Evolutionary conservation across 1,284 basidiomycete genomes (phyloP), one percentile per base, ranked within the genome.

Genomic region (Ceratorhiza oryzae-sativae): DNA sequence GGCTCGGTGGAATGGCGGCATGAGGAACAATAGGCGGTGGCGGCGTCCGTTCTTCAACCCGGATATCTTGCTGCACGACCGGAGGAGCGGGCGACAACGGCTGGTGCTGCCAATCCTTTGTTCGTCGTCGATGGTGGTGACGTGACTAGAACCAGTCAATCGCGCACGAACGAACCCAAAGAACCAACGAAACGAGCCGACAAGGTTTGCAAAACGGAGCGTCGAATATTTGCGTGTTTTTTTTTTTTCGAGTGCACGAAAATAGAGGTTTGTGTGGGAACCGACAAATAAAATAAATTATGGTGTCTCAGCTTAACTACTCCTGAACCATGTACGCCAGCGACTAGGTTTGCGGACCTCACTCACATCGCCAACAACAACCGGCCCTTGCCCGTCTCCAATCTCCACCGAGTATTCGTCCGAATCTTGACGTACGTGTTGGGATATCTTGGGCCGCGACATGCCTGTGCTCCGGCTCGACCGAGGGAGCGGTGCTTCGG

Each of bases 271-370:
- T n/a, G n/a, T 6, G 36, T 39, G 6, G 36, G 8, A 39, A 62
- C 41, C 41, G 36, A 60, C 58, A 48, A 34, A 68, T 32, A 55
- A 42, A 56, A 68, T 68, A 68, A 65, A 68, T 53, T 68, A 53
- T 39, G 36, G 51, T 49, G 51, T 68, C 51, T 68, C 63, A 68
- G 63, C 62, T 68, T 68, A 68, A 55, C 41, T 68, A 68, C 63
- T 68, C 63, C 36, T 13, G 41, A 68, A 68, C 36, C 32, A 68
- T 45, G 55, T 68, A 23, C 63, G 63, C 63, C 63, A 68, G 39
- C 63, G 34, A 68, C 63, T 56, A 45, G 63, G 63, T 68, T 68
- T 68, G 41, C 63, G 63, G 36, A 49, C 63, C 39, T 53, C 63
- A 68, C 63, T 68, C 63, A 68, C 63, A 68, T 68, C 63, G 25